These are phyloP conservation scores for Suhomyces emberorum DNA, from an alignment of 805 yeast species.

Conservation along the genomic window DNA sequence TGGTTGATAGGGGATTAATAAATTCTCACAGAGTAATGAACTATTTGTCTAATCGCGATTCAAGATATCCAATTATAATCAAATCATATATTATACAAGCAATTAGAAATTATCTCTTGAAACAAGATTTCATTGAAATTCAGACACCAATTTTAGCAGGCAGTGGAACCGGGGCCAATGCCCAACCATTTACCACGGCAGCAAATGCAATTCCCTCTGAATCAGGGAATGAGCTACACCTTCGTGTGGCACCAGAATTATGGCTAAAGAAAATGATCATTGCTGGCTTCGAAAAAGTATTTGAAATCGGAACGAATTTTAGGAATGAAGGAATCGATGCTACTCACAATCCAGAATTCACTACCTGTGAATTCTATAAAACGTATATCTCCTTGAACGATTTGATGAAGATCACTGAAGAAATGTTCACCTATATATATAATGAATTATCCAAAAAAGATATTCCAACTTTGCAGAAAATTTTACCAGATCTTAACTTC, in stretches of 20 bases:
- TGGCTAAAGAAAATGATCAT: slow-evolving; percentile 86
- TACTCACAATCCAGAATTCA: slow-evolving; percentile 93
- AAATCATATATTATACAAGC: slow-evolving; percentile 54
- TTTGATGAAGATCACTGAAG: slow-evolving; percentile 62
- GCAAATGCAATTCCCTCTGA: slow-evolving; percentile 31
- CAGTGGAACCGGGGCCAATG: slow-evolving; percentile 84
- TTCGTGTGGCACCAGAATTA: slow-evolving; percentile 92
- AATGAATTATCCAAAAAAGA: slow-evolving; percentile 18
- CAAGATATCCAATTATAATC: slow-evolving; percentile 45
- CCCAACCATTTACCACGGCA: slow-evolving; percentile 74
- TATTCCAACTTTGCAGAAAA: neutral
- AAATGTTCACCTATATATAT: slow-evolving; percentile 45
- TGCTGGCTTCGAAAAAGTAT: slow-evolving; percentile 82
- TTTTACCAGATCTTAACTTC: slow-evolving; percentile 20
- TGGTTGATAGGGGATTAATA: slow-evolving; percentile 53
- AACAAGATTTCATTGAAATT: slow-evolving; percentile 67
- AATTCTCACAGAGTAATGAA: slow-evolving; percentile 71
- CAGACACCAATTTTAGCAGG: slow-evolving; percentile 83
- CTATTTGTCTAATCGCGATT: slow-evolving; percentile 56
- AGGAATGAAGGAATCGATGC: slow-evolving; percentile 92
- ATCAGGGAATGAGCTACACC: slow-evolving; percentile 39
- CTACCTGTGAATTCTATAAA: slow-evolving; percentile 86
- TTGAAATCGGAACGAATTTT: slow-evolving; percentile 81
- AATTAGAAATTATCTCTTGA: slow-evolving; percentile 56
- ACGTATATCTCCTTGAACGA: slow-evolving; percentile 64